Base-by-base conservation (phyloP, 2,329 filamentous ascomycete species). In the Epichloe hybrida region DNA sequence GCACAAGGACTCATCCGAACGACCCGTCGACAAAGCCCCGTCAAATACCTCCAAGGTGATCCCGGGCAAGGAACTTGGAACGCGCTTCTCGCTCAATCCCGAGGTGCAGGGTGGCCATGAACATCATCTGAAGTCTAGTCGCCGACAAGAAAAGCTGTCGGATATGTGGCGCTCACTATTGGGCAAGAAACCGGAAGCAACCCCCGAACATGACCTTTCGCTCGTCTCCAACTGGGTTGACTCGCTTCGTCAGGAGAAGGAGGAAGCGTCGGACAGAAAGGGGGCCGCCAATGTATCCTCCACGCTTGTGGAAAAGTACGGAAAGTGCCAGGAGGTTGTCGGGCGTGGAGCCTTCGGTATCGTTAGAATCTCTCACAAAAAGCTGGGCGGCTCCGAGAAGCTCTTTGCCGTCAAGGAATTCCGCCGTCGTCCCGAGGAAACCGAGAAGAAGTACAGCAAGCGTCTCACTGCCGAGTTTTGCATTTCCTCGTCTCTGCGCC, bases 341-440 rank as follows among this genome's bases (percentile, higher is more conserved):
- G 93, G 93, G 20, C 88, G 91, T 38, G 93, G 93, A 54, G 93
- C 93, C 41, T 98, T 98, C 67, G 93, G 93, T 52, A 95, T 98
- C 56, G 93, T 98, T 56, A 82, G 93, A 54, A 95, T 97, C 67
- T 95, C 91, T 15, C 93, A 97, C 78, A 98, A 98, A 71, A 84
- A 88, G 54, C 78, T 94, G 54, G 86, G 88, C 13, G 86, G 83
- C 61, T 83, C 79, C 59, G 93, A 97, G 70, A 90, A 94, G 70
- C 77, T 98, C 9, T 98, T 93, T 63, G 93, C 93, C 38, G 91
- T 98, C 63, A 98, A 98, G 70, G 93, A 98, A 68, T 98, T 98
- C 71, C 88, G 91, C 53, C 86, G 91, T 56, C 81, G 90, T 46
- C 90, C 91, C 1, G 88, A 95, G 60, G 93, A 98, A 69, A 95